phyloP scores from a whole-genome alignment of 2,329 filamentous ascomycete species.

The Calonectria ilicicola region DNA sequence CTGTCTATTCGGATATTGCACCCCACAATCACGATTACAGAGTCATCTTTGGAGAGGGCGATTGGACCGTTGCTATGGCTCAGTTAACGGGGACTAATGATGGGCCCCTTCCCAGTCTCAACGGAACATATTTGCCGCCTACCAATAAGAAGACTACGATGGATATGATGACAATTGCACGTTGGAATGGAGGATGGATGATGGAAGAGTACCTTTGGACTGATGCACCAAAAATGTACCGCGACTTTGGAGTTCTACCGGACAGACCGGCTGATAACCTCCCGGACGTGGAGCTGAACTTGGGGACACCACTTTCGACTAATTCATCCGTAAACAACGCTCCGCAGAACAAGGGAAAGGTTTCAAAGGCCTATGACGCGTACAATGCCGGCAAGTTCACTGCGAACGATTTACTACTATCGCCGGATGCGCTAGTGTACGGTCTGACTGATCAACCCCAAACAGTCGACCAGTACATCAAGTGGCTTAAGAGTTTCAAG shows the following conservation, averaged over 20 bases:
- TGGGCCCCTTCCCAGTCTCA: not conserved
- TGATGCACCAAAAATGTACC: not conserved
- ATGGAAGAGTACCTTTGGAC: slow-evolving; percentile 12
- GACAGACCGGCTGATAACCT: not conserved
- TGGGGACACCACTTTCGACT: not conserved
- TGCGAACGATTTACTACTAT: not conserved
- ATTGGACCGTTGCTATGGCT: slow-evolving; percentile 7
- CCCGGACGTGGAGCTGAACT: not conserved
- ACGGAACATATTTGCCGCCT: not conserved
- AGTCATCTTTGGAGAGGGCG: slow-evolving; percentile 7
- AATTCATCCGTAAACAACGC: not conserved
- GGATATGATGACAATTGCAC: not conserved
- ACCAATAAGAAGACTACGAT: not conserved
- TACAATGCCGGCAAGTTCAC: not conserved
- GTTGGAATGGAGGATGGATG: slow-evolving; percentile 4
- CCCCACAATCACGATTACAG: slow-evolving; percentile 14
- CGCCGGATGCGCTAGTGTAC: not conserved
- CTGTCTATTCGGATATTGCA: not conserved
- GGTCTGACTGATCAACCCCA: not conserved
- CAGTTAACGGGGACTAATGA: not conserved
- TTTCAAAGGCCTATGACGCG: not conserved
- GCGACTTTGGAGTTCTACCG: slow-evolving; percentile 1
- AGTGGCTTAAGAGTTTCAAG: not conserved
- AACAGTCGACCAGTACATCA: not conserved
- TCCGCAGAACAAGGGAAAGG: not conserved